Percentiles rank a stretch among this genome's conserved stretches.
Conservation (phyloP, 768 basidiomycete species). For the Kwoniella mangroviensis region DNA sequence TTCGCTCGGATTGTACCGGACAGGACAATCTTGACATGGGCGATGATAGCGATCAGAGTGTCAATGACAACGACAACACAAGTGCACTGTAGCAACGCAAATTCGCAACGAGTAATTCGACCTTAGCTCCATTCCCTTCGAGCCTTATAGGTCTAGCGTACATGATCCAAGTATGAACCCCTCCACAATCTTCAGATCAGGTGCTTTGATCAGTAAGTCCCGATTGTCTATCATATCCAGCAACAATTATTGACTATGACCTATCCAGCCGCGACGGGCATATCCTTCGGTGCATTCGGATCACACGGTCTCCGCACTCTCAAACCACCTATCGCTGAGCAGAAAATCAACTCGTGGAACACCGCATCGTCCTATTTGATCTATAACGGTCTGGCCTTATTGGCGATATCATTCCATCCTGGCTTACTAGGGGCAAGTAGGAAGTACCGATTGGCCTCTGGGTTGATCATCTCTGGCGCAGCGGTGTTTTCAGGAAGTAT, state of each 20-base stretch:
- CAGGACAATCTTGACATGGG: too few species aligned
- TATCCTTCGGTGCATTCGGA: slow-evolving; percentile 53
- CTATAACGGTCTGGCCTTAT: slow-evolving; percentile 55
- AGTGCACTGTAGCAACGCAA: too few species aligned
- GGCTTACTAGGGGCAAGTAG: slow-evolving; percentile 18
- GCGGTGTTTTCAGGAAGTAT: slow-evolving; percentile 51
- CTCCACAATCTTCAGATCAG: slow-evolving; percentile 37
- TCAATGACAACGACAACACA: too few species aligned
- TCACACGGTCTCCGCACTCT: slow-evolving; percentile 52
- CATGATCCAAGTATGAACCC: slow-evolving; percentile 29
- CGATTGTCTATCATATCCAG: background rate
- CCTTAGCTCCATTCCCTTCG: too few species aligned
- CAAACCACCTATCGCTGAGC: slow-evolving; percentile 40
- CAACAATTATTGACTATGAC: too few species aligned
- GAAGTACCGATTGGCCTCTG: slow-evolving; percentile 35
- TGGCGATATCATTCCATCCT: slow-evolving; percentile 52
- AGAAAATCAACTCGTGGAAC: slow-evolving; percentile 43
- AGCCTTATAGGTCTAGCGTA: too few species aligned
- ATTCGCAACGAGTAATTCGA: too few species aligned
- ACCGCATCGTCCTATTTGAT: slow-evolving; percentile 54
- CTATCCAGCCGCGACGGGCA: slow-evolving; percentile 46
- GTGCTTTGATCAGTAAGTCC: slow-evolving; percentile 46
- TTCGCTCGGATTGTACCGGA: background rate
- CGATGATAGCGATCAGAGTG: too few species aligned
- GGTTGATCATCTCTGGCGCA: slow-evolving; percentile 47